Evolutionary conservation across 1,139 yeast genomes (phyloP).

Genomic region (Wickerhamomyces sp.): DNA sequence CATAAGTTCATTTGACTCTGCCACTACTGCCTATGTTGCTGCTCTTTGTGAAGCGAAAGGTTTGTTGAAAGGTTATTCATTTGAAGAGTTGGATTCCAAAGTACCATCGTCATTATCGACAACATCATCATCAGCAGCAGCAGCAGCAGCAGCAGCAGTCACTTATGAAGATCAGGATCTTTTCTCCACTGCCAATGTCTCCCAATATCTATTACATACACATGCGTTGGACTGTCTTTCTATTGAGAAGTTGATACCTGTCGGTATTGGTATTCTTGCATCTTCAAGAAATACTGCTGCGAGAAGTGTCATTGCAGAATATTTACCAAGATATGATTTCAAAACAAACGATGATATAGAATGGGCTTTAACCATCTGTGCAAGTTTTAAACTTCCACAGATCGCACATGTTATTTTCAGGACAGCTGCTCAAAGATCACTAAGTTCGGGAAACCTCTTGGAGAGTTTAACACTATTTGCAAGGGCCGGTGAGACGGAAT

Average conservation of each 20-base stretch:
- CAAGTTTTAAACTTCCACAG: constrained; percentile 41
- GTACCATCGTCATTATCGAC: constrained; percentile 3
- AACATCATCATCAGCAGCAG: no score
- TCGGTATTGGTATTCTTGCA: constrained; percentile 56
- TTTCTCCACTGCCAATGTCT: constrained; percentile 36
- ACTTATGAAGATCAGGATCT: constrained; percentile 23
- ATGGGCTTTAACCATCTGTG: constrained; percentile 64
- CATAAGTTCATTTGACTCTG: constrained; percentile 56
- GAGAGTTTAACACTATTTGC: constrained; percentile 70
- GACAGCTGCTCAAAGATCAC: constrained; percentile 26
- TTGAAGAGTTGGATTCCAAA: constrained; percentile 19
- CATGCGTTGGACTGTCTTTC: constrained; percentile 54
- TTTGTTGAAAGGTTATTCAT: constrained; percentile 38
- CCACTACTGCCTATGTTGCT: constrained; percentile 65
- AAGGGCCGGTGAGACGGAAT: constrained; percentile 51
- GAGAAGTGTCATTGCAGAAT: constrained; percentile 48
- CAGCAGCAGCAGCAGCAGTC: no score
- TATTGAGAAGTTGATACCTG: constrained; percentile 50
- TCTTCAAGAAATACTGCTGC: constrained; percentile 34
- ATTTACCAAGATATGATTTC: constrained; percentile 57
- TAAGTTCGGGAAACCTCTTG: constrained; percentile 33
- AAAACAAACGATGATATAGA: constrained; percentile 71
- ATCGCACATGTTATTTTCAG: constrained; percentile 50
- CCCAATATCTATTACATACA: constrained; percentile 55
- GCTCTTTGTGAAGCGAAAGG: constrained; percentile 64